A percentile compares a stretch with the other conserved stretches of the same genome.
Conservation (phyloP, 345 rosid genomes). For the Aquilaria yunnanensis region DNA sequence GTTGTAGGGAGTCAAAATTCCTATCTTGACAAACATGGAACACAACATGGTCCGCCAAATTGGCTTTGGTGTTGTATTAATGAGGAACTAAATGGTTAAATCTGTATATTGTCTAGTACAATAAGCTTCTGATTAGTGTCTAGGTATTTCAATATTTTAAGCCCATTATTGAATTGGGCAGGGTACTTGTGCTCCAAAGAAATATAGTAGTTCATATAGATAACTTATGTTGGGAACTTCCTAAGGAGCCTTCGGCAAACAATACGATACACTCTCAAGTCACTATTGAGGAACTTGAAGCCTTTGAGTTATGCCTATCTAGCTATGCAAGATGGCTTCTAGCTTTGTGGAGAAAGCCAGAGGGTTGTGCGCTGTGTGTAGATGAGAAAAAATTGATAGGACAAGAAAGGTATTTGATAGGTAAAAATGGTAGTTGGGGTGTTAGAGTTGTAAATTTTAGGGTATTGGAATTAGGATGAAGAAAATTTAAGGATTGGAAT, state of each 20-base stretch:
- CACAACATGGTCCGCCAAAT: conserved; percentile 68
- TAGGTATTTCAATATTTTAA: conserved; percentile 49
- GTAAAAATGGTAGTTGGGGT: too few relatives aligned
- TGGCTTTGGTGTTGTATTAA: conserved; percentile 79
- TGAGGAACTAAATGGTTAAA: conserved; percentile 44
- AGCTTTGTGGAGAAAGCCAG: too few relatives aligned
- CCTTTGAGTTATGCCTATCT: conserved; percentile 30
- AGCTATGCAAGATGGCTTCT: too few relatives aligned
- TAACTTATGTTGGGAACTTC: conserved; percentile 41
- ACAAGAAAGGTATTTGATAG: too few relatives aligned
- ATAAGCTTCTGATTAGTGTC: conserved; percentile 23
- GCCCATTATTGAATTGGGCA: conserved; percentile 69
- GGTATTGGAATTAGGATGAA: too few relatives aligned
- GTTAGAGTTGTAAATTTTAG: too few relatives aligned
- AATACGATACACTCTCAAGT: conserved; percentile 37
- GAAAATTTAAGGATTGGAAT: too few relatives aligned
- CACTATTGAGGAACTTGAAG: conserved; percentile 54
- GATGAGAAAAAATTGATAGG: too few relatives aligned
- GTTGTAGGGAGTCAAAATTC: conserved; percentile 21
- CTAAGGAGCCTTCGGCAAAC: conserved; percentile 60
- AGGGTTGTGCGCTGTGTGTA: too few relatives aligned
- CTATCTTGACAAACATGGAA: conserved; percentile 22
- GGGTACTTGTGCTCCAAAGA: conserved; percentile 70
- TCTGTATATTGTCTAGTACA: conserved; percentile 50
- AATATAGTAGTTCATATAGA: conserved; percentile 75